phyloP scores from a whole-genome alignment of 345 rosid genomes.

The Odontarrhena argentea region DNA sequence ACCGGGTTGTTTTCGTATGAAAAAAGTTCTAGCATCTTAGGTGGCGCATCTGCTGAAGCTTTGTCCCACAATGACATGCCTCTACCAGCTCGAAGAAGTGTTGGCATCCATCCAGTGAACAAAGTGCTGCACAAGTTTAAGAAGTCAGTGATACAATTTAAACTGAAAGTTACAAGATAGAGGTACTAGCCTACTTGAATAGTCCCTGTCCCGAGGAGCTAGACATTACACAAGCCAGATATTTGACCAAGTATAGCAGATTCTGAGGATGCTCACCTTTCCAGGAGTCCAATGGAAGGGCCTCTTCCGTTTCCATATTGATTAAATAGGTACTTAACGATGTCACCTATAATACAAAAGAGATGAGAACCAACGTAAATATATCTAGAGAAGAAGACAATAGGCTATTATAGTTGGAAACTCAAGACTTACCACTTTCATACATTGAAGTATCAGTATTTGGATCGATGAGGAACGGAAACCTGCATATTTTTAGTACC shows the following conservation, averaged over 20 bases:
- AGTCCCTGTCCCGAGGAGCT: neutral
- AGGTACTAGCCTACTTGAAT: neutral
- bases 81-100: constrained; percentile 81
- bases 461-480: constrained; percentile 77
- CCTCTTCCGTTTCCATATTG: constrained; percentile 69
- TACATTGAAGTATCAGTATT: constrained; percentile 67
- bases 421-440: constrained; percentile 69
- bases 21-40: constrained; percentile 69
- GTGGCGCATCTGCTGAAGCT: constrained; percentile 53
- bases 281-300: constrained; percentile 67
- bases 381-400: constrained; percentile 20
- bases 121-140: constrained; percentile 56
- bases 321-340: constrained; percentile 71
- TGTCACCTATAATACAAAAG: constrained; percentile 54
- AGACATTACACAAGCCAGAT: neutral
- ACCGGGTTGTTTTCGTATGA: constrained; percentile 79
- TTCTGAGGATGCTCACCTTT: constrained; percentile 52
- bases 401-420: constrained; percentile 3
- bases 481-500: constrained; percentile 49
- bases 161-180: neutral
- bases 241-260: constrained; percentile 13
- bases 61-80: constrained; percentile 81
- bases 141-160: constrained; percentile 18
- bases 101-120: constrained; percentile 89
- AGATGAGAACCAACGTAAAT: constrained; percentile 13